Conservation (phyloP, 2,329 filamentous ascomycete species). For the Phoma herbarum region DNA sequence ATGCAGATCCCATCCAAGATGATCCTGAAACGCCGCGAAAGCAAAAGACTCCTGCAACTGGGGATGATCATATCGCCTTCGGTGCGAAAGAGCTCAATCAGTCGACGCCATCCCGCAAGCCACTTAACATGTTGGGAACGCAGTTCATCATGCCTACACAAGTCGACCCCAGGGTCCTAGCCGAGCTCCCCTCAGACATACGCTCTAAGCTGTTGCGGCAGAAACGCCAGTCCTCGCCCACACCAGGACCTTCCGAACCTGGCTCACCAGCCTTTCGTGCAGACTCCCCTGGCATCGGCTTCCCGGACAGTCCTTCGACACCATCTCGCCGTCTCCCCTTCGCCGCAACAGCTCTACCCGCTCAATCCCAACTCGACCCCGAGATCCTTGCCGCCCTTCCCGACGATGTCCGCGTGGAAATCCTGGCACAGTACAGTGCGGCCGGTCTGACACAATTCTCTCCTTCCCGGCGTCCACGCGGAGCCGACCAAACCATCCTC, state of each 20-base stretch:
- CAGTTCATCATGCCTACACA: conserved; percentile 92
- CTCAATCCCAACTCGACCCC: conserved; percentile 81
- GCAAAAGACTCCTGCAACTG: conserved; percentile 29
- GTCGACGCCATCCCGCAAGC: conserved; percentile 66
- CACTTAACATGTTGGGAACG: conserved; percentile 82
- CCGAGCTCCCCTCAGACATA: conserved; percentile 85
- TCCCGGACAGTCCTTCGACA: conserved; percentile 16
- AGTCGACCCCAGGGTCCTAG: conserved; percentile 80
- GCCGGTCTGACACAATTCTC: conserved; percentile 32
- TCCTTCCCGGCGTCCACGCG: conserved; percentile 48
- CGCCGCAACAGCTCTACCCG: conserved; percentile 58
- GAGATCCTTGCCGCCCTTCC: conserved; percentile 86
- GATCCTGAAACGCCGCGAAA: conserved; percentile 54
- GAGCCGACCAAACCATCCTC: conserved; percentile 44
- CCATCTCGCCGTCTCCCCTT: conserved; percentile 35
- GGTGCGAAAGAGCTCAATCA: conserved; percentile 49
- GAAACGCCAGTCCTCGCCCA: conserved; percentile 40
- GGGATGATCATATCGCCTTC: conserved; percentile 49
- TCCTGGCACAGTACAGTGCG: conserved; percentile 73
- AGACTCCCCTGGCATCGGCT: background rate
- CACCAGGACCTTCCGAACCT: conserved; percentile 25
- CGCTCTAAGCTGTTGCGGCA: conserved; percentile 71
- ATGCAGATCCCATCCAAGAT: conserved; percentile 58
- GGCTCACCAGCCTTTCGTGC: conserved; percentile 1
- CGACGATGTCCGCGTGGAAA: conserved; percentile 83